Evolutionary conservation across 1,284 basidiomycete genomes (phyloP), one percentile per base, ranked within the genome.

Genomic region (Wolfiporia cocos): DNA sequence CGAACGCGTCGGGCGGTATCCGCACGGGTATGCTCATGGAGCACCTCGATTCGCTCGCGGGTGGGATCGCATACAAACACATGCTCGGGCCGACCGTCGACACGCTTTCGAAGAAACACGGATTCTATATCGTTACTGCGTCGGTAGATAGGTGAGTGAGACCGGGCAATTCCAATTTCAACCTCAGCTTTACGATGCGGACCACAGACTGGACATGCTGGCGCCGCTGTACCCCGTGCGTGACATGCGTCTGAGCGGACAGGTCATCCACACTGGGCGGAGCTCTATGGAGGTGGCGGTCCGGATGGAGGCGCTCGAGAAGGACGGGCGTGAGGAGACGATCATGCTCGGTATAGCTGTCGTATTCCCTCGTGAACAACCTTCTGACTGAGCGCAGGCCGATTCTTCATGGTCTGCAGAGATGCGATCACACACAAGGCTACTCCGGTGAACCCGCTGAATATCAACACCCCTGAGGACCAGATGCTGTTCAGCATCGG

Each of bases 271-370:
- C 54, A 84, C 84, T 0, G 88, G 87, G 0, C 70, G 62, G 29
- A 86, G 81, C 44, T 86, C 82, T 0, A 86, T 91, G 77, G 87
- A 91, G 57, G 78, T 90, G 20, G 84, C 79, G 2, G 82, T 91
- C 26, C 86, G 83, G 56, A 86, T 90, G 81, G 85, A 90, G 56
- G 79, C 71, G 15, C 56, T 84, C 29, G 66, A 69, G 28, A 55
- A 57, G 21, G 62, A 67, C 22, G 65, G 65, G 18, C 62, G 63
- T 4, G 78, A 78, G 21, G 68, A 78, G 50, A 84, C 82, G 0
- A 69, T 86, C 18, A 69, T 87, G 61, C 64, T 87, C 41, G 82
- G 85, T 83, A 55, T 46, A 40, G 0, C 48, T 51, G 29, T 14
- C n/a, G n/a, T n/a, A n/a, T n/a, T n/a, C n/a, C n/a, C n/a, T n/a